These are phyloP conservation scores for Candida fluviatilis DNA, from an alignment of 805 yeast genomes.

Conservation along the genomic window DNA sequence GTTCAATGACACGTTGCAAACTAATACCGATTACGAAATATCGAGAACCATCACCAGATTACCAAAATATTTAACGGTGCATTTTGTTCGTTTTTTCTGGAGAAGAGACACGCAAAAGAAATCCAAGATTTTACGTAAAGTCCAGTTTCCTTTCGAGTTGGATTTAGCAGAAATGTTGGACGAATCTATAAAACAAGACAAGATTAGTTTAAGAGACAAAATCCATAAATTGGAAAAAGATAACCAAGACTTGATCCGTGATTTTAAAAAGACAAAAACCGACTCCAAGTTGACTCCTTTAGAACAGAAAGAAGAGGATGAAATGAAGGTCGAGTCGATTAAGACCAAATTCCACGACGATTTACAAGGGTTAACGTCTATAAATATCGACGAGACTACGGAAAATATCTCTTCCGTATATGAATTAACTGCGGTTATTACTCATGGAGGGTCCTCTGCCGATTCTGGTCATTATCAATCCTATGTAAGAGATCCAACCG, in stretches of 20 bases:
- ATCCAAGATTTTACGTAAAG: slow-evolving; percentile 90
- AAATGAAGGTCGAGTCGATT: slow-evolving; percentile 44
- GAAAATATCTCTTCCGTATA: slow-evolving; percentile 88
- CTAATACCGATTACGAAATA: slow-evolving; percentile 69
- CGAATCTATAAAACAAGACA: slow-evolving; percentile 63
- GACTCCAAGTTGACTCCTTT: slow-evolving; percentile 38
- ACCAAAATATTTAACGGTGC: slow-evolving; percentile 85
- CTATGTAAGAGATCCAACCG: slow-evolving; percentile 69
- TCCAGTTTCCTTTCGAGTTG: slow-evolving; percentile 88
- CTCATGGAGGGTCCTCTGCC: slow-evolving; percentile 94
- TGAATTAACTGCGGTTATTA: slow-evolving; percentile 75
- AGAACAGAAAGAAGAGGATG: slow-evolving; percentile 54
- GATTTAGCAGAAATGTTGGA: slow-evolving; percentile 85
- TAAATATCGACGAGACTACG: slow-evolving; percentile 38
- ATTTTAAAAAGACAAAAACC: slow-evolving; percentile 57
- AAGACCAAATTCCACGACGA: slow-evolving; percentile 49
- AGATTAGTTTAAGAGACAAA: slow-evolving; percentile 71
- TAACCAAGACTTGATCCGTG: slow-evolving; percentile 66
- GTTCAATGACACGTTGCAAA: slow-evolving; percentile 61
- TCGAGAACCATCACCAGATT: slow-evolving; percentile 60
- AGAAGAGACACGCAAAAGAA: slow-evolving; percentile 85
- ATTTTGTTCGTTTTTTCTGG: slow-evolving; percentile 95
- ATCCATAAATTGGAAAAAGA: slow-evolving; percentile 73
- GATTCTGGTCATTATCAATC: slow-evolving; percentile 98
- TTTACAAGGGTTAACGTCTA: slow-evolving; percentile 23